These are phyloP conservation scores for Diutina rugosa DNA, from an alignment of 1,139 yeast genomes.

Conservation along the genomic window DNA sequence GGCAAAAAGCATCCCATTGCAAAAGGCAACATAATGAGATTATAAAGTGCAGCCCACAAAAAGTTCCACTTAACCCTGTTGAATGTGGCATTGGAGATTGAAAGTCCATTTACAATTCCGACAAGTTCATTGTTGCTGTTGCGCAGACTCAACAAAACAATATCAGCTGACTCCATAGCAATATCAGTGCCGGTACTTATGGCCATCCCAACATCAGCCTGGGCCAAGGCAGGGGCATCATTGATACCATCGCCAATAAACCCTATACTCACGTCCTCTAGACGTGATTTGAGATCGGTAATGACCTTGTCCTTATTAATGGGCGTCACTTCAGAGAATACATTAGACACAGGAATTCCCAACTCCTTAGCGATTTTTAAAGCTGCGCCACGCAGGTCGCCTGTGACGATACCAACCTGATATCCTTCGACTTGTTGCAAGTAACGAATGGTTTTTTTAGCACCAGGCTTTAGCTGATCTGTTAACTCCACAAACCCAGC, in stretches of 20 bases:
- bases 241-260: conserved; percentile 96
- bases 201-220: conserved; percentile 84
- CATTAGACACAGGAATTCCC: conserved; percentile 51
- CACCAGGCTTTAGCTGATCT: conserved; percentile 61
- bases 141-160: conserved; percentile 43
- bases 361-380: conserved; percentile 48
- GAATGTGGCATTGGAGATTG: conserved; percentile 61
- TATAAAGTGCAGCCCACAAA: conserved; percentile 78
- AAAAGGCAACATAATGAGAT: conserved; percentile 79
- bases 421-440: conserved; percentile 38
- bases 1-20: conserved; percentile 90
- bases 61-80: conserved; percentile 68
- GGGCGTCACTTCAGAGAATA: conserved; percentile 73
- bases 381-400: conserved; percentile 64
- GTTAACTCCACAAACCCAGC: conserved; percentile 55
- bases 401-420: conserved; percentile 82
- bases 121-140: conserved; percentile 28
- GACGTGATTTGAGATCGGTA: conserved; percentile 35
- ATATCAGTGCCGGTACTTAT: conserved; percentile 89
- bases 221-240: conserved; percentile 91
- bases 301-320: conserved; percentile 63
- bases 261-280: conserved; percentile 37
- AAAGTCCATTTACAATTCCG: conserved; percentile 64
- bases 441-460: conserved; percentile 45
- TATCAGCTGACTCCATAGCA: conserved; percentile 91